phyloP scores from a whole-genome alignment of 768 basidiomycete genomes.

The Psilocybe subaeruginosa region DNA sequence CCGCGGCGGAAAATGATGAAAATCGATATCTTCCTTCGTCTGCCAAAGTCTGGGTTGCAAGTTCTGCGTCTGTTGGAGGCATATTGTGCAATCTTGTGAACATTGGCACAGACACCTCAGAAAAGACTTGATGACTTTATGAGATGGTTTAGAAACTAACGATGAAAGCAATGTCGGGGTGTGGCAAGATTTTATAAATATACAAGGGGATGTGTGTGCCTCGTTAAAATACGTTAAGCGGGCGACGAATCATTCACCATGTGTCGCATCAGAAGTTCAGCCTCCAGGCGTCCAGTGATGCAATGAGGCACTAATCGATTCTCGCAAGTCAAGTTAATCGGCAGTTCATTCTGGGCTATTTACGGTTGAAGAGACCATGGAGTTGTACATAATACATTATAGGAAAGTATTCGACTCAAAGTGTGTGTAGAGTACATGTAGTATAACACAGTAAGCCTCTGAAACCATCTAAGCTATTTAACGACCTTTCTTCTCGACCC shows the following conservation, averaged over 20 bases:
- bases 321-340: too few species aligned
- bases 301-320: neutral
- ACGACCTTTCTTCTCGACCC: constrained; percentile 79
- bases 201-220: neutral
- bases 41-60: constrained; percentile 68
- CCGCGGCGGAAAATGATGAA: constrained; percentile 71
- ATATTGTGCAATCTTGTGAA: constrained; percentile 66
- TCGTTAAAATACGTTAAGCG: neutral
- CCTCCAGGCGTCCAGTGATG: neutral
- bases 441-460: neutral
- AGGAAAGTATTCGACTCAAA: neutral
- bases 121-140: neutral
- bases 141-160: neutral
- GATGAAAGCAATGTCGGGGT: neutral
- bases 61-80: constrained; percentile 69
- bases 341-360: too few species aligned
- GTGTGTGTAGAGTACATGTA: neutral
- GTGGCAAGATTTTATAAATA: neutral
- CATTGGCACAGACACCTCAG: constrained; percentile 35
- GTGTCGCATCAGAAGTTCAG: neutral
- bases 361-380: too few species aligned
- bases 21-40: constrained; percentile 78
- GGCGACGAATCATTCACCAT: neutral
- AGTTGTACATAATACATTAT: neutral
- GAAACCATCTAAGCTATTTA: constrained; percentile 24